Conservation (phyloP, 208 protist species). For the Leishmania arabica region DNA sequence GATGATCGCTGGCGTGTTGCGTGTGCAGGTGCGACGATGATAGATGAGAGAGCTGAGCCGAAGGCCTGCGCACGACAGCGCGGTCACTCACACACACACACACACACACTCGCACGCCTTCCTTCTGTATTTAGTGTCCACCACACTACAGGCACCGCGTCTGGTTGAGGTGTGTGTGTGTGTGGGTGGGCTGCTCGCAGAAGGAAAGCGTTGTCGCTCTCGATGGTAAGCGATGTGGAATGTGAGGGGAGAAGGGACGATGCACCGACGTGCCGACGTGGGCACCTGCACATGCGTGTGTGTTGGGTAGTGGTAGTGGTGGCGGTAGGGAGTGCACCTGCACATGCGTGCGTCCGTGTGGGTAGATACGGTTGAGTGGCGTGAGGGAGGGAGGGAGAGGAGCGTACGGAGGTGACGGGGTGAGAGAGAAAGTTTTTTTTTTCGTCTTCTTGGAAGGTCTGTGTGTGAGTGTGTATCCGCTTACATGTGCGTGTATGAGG, state of each 20-base stretch:
- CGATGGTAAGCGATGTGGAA: neutral
- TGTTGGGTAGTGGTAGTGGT: neutral
- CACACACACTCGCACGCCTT: neutral
- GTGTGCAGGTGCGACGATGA: too few relatives aligned
- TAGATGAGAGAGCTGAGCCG: neutral
- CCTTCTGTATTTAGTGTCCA: neutral
- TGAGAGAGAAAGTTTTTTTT: neutral
- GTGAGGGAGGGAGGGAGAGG: neutral
- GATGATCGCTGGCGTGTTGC: too few relatives aligned
- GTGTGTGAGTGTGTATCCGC: neutral
- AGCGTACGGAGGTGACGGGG: neutral
- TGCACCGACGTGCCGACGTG: neutral
- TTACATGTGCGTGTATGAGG: neutral
- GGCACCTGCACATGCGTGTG: neutral
- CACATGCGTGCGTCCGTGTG: neutral
- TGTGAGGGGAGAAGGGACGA: neutral
- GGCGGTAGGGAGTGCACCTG: neutral
- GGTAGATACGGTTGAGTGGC: too few relatives aligned
- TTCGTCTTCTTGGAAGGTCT: neutral
- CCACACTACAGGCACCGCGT: neutral
- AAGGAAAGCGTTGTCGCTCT: neutral
- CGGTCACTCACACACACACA: neutral
- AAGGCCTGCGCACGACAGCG: neutral
- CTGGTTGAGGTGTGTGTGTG: neutral
- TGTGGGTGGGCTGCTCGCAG: neutral